These are phyloP conservation scores for Claviceps sorghi DNA, from an alignment of 2,329 filamentous ascomycete genomes.

Conservation along the genomic window DNA sequence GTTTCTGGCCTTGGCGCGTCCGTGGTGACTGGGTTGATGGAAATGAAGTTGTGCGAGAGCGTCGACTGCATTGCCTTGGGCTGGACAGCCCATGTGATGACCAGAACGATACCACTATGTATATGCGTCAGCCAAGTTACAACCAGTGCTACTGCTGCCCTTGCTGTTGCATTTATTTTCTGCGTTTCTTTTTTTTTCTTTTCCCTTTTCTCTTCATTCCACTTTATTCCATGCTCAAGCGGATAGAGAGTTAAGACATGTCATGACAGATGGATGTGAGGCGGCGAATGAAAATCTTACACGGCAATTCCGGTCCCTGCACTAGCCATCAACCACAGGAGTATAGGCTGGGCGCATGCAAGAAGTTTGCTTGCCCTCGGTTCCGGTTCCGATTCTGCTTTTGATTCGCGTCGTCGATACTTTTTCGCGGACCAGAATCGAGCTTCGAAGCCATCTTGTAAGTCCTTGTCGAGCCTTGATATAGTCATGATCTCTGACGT, in stretches of 20 bases:
- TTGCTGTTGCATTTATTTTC: neutral
- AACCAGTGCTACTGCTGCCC: neutral
- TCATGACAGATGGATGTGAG: neutral
- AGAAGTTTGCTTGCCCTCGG: too few relatives aligned
- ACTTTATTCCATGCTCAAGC: too few relatives aligned
- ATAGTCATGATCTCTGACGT: too few relatives aligned
- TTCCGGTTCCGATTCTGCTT: too few relatives aligned
- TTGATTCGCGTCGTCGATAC: too few relatives aligned
- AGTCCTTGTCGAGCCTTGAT: too few relatives aligned
- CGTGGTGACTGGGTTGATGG: constrained; percentile 2
- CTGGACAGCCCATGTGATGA: constrained; percentile 3
- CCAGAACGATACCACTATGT: constrained; percentile 3
- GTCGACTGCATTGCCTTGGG: constrained; percentile 4
- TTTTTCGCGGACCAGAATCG: too few relatives aligned
- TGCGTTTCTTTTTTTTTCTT: too few relatives aligned
- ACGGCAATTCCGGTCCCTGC: constrained; percentile 3
- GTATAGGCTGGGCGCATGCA: neutral
- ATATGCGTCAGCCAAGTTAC: neutral
- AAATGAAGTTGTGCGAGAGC: constrained; percentile 5
- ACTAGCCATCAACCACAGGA: constrained; percentile 4
- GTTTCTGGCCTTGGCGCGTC: neutral
- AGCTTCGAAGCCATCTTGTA: too few relatives aligned
- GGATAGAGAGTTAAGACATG: too few relatives aligned
- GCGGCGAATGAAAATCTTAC: neutral
- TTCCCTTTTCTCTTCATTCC: too few relatives aligned